Base-by-base conservation (phyloP, 495 filamentous ascomycete species). In the Penicillium diatomitis region DNA sequence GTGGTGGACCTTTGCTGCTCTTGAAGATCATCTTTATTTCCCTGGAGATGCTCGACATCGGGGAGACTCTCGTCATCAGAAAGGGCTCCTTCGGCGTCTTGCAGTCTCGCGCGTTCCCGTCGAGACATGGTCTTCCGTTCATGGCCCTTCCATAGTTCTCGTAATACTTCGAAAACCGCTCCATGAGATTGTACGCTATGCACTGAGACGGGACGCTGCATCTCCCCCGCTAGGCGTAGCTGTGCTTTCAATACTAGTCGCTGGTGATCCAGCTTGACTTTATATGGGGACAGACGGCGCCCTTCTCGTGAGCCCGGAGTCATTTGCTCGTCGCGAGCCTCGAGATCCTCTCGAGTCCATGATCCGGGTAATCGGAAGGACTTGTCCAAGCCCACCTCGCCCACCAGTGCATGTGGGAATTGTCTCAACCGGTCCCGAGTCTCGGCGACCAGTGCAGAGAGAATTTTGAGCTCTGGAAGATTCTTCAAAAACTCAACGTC, bases 131-230 rank as follows among this genome's bases (percentile, higher is more conserved):
- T 67, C 38, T 77, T 72, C 54, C 79, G 81, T 64, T 96, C 89
- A 60, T 88, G 76, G 0, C 90, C 92, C 55, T 81, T 81, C 90
- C 90, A 98, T 33, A 87, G 67, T 44, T 80, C 77, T 45, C 81
- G 72, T 27, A 97, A 61, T 2, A 83, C 74, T 9, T 95, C 87
- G 46, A 88, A 85, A 2, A 97, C 56, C 2, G 82, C 70, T 0
- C 92, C 94, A 57, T 96, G 92, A 0, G 86, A 88, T 62, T 92
- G 86, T 10, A 97, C 94, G 28, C 90, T 90, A 60, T 97, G 92
- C 0, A 97, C 74, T 9, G 87, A 91, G 3, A 90, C 92, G 0
- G 90, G 77, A 10, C 90, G 76, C 29, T 78, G 74, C 70, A 95
- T 69, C 59, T 90, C 82, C 7, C 87, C 91, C 0, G 92, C 94